These are phyloP conservation scores for Cryphonectria carpinicola DNA, from an alignment of 2,329 filamentous ascomycete genomes.

Conservation along the genomic window DNA sequence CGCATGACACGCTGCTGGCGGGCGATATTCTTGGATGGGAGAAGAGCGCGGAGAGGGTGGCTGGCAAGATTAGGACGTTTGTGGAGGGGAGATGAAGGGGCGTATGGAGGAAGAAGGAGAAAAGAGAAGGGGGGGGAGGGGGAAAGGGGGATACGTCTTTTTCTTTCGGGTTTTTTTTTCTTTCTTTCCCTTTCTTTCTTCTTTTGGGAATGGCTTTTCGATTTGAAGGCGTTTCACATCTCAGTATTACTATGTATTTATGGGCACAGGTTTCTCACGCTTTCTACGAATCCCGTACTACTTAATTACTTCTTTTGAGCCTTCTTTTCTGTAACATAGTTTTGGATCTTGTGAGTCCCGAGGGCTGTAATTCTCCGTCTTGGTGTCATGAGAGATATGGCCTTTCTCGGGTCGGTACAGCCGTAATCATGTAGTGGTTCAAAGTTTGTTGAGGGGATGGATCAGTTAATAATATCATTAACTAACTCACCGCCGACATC, in stretches of 20 bases:
- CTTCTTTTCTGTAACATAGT: not conserved
- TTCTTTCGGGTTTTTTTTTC: not conserved
- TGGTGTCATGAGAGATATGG: not conserved
- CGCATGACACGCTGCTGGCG: slow-evolving; percentile 49
- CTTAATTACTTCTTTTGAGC: too few relatives aligned
- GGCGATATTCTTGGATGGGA: slow-evolving; percentile 46
- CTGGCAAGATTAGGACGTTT: slow-evolving; percentile 17
- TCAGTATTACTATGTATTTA: fast-evolving
- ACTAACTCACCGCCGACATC: too few relatives aligned
- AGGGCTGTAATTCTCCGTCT: not conserved
- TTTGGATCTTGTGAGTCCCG: not conserved
- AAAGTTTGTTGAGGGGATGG: too few relatives aligned
- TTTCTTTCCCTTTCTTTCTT: not conserved
- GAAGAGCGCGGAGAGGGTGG: slow-evolving; percentile 26
- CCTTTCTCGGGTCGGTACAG: not conserved
- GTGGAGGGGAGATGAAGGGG: slow-evolving; percentile 7
- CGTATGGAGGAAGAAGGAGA: not conserved
- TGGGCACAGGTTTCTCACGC: not conserved
- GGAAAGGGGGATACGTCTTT: not conserved
- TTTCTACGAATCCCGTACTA: not conserved
- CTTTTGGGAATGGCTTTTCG: not conserved
- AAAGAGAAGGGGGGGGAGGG: not conserved
- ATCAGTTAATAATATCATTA: too few relatives aligned
- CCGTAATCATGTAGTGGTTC: not conserved
- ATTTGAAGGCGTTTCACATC: not conserved